Percentiles rank a stretch among this genome's conserved stretches.
Conservation (phyloP, 495 filamentous ascomycete species). For the Filosporella fistucella region DNA sequence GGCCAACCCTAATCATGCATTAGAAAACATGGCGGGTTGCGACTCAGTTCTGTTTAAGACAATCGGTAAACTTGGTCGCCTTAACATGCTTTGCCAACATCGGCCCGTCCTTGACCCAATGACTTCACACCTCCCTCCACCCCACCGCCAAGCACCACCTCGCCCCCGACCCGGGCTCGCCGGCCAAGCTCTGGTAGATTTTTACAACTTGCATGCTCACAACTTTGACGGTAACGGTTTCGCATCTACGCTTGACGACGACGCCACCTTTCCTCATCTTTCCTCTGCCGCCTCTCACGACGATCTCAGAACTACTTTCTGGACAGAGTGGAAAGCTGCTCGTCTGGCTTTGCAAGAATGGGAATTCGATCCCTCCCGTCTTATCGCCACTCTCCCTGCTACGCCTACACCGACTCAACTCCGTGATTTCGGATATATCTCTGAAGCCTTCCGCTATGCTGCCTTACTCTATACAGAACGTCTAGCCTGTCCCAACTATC, state of each 20-base stretch:
- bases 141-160: conserved; percentile 25
- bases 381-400: conserved; percentile 38
- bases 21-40: conserved; percentile 87
- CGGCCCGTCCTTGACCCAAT: conserved; percentile 43
- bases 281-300: conserved; percentile 29
- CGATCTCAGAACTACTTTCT: conserved; percentile 61
- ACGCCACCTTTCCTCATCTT: conserved; percentile 15
- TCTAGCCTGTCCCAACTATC: conserved; percentile 70
- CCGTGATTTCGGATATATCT: conserved; percentile 56
- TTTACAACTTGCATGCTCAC: conserved; percentile 49
- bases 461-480: conserved; percentile 90
- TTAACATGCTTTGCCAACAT: conserved; percentile 86
- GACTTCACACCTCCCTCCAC: conserved; percentile 7
- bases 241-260: conserved; percentile 39
- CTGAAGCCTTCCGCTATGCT: conserved; percentile 84
- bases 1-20: conserved; percentile 65
- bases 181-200: conserved; percentile 37
- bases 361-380: conserved; percentile 59
- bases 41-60: conserved; percentile 76
- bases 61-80: conserved; percentile 70
- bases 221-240: conserved; percentile 64
- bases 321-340: conserved; percentile 81
- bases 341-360: conserved; percentile 74
- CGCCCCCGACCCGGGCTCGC: conserved; percentile 29
- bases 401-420: conserved; percentile 40